Evolutionary conservation across 2,329 filamentous ascomycete species (phyloP), one percentile per base, ranked within the genome.

Genomic region (Sordariomycetes sp.): DNA sequence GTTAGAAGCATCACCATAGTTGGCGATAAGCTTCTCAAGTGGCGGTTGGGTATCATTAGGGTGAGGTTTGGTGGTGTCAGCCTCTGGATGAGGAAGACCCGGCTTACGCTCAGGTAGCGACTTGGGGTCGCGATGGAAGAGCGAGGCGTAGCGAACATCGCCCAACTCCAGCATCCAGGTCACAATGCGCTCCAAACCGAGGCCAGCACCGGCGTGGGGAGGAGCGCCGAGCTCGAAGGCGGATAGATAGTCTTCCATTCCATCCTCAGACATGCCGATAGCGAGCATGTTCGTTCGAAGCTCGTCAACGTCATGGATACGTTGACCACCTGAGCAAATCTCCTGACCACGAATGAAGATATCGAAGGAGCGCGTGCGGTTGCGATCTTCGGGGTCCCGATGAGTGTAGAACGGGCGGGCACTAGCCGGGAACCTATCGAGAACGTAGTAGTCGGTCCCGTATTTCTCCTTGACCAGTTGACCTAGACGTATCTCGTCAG

Each of bases 281-380:
- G 73, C 72, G 39, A 71, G 69, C 82, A 95, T 87, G 50, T 82
- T 84, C 46, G 81, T 71, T 29, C 80, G 72, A n/a, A 95, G 67
- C 51, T 84, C 72, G 5, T 69, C 61, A 0, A 83, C 72, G 41
- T 92, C 79, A 54, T 95, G 84, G 42, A 95, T 93, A 73, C 88
- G 86, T 58, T 95, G 88, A 7, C 88, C 88, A 46, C 88, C 88
- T 1, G 86, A 90, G 30, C 90, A 79, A 37, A 95, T 92, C 55
- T 95, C 88, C 51, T 95, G 88, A 1, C 88, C 88, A 20, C 88
- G 82, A 28, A 94, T 72, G 61, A 95, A 95, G 38, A 95, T 93
- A 54, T 95, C 88, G 48, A 94, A 95, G 0, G 88, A 94, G 54
- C 94, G 94, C 33, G 88, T 95, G 54, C 79, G 76, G 21, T 72